Evolutionary conservation across 306 rosid genomes (phyloP), one percentile per base, ranked within the genome.

Genomic region (Lathyrus tuberosus): DNA sequence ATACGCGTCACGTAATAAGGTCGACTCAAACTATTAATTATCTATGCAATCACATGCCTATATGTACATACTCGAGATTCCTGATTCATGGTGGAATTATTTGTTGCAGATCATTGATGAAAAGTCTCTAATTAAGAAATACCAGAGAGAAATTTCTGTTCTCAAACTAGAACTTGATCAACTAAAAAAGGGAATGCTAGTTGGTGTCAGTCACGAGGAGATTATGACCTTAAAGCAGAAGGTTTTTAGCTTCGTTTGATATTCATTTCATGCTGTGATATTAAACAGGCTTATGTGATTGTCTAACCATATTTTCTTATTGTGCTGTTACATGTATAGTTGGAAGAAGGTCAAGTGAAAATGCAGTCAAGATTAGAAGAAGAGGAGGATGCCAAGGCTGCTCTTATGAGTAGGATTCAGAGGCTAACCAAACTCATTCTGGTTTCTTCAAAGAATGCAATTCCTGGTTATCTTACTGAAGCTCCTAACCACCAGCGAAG

Each of bases 361-460:
- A 89, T 95, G 99, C 99, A 87, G 72, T 95, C 95, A 64, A 89
- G 99, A 85, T 80, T 95, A 71, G 99, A 95, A 87, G 99, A 95
- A 75, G 99, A 95, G 81, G 99, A 95, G 82, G 99, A 95, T 26
- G 99, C 97, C 60, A 95, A 95, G 85, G 97, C 88, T 82, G 97
- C 97, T 84, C 96, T 95, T 56, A 79, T 89, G 97, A 95, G 99
- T 87, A 89, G 99, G 86, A 95, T 95, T 76, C 99, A 95, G 83
- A 83, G 99, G 83, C 87, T 95, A 66, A 95, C 99, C 14, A 95
- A 95, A 81, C 99, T 95, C 69, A 95, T 95, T 77, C 91, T 95
- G 66, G 99, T 95, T 78, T 95, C 99, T 63, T 83, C 99, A 10
- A 95, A 95, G 86, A 87, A 86, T 82, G 84, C 89, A 26, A 86